These are phyloP conservation scores for Stemphylium vesicarium DNA, from an alignment of 2,329 filamentous ascomycete species.

Conservation along the genomic window DNA sequence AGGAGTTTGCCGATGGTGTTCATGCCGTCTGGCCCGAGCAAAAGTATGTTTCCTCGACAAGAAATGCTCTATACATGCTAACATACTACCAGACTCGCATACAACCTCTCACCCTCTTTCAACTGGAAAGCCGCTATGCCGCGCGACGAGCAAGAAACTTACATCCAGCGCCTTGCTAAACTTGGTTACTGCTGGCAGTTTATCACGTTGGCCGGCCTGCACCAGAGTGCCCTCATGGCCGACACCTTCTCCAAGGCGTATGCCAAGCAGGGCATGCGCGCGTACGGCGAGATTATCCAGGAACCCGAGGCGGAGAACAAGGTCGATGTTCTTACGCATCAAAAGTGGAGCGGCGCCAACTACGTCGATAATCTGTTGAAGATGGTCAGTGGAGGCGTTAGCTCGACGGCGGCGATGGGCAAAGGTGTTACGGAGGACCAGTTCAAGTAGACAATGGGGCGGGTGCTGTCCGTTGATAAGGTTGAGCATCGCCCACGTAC, in stretches of 20 bases:
- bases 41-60: constrained; percentile 68
- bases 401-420: constrained; percentile 93
- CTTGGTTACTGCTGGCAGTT: constrained; percentile 99
- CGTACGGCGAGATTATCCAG: constrained; percentile 96
- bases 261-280: constrained; percentile 84
- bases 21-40: constrained; percentile 95
- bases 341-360: constrained; percentile 97
- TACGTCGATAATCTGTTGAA: constrained; percentile 95
- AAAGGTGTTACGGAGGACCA: constrained; percentile 98
- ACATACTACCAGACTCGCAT: constrained; percentile 72
- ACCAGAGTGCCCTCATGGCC: constrained; percentile 91
- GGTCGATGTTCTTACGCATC: constrained; percentile 96
- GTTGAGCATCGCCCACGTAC: not conserved
- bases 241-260: constrained; percentile 88
- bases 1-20: constrained; percentile 91
- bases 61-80: not conserved
- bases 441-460: constrained; percentile 65
- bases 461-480: not conserved
- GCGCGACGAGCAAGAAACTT: constrained; percentile 90
- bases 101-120: constrained; percentile 98
- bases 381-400: constrained; percentile 95
- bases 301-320: constrained; percentile 93
- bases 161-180: constrained; percentile 84
- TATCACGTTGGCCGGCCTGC: constrained; percentile 97
- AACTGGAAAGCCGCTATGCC: constrained; percentile 99